Percentiles rank a stretch among this genome's conserved stretches.
These are phyloP conservation scores for Fusarium sp. DNA, from an alignment of 2,329 filamentous ascomycete genomes.

Conservation along the genomic window DNA sequence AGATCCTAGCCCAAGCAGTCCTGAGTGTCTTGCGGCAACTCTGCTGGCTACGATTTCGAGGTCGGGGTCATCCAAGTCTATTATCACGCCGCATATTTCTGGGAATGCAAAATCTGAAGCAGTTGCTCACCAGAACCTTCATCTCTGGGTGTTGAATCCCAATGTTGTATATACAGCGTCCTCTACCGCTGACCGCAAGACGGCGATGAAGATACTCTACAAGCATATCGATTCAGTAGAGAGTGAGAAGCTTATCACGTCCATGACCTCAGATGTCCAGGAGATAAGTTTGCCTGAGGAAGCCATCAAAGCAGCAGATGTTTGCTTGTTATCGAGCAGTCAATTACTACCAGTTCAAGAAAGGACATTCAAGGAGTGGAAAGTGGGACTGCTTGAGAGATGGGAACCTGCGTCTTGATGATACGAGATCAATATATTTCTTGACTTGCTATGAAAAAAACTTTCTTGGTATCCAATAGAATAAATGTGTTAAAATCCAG, in stretches of 20 bases:
- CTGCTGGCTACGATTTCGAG: constrained; percentile 65
- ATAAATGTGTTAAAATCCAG: neutral
- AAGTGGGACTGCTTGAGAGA: constrained; percentile 69
- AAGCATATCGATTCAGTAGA: constrained; percentile 56
- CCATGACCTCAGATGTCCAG: constrained; percentile 67
- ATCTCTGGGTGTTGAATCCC: constrained; percentile 69
- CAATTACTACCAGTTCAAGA: constrained; percentile 65
- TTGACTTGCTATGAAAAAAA: neutral
- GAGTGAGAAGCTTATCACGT: constrained; percentile 62
- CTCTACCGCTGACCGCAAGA: constrained; percentile 41
- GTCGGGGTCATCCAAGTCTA: constrained; percentile 68
- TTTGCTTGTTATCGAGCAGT: constrained; percentile 61
- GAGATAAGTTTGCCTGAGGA: constrained; percentile 66
- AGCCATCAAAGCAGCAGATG: constrained; percentile 60
- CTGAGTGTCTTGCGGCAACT: constrained; percentile 65
- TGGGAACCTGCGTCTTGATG: constrained; percentile 43
- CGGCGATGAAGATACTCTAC: constrained; percentile 67
- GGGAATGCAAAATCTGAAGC: constrained; percentile 10
- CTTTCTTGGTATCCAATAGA: too few species aligned
- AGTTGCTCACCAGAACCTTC: constrained; percentile 49
- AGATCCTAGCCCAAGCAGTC: constrained; percentile 52
- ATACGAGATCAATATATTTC: neutral
- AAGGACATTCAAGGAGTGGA: constrained; percentile 73
- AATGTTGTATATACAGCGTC: constrained; percentile 65
- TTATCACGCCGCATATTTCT: constrained; percentile 56